A percentile compares a stretch with the other conserved stretches of the same genome.
phyloP scores from a whole-genome alignment of 768 basidiomycete species.

The Chlorophyllum brunneum region DNA sequence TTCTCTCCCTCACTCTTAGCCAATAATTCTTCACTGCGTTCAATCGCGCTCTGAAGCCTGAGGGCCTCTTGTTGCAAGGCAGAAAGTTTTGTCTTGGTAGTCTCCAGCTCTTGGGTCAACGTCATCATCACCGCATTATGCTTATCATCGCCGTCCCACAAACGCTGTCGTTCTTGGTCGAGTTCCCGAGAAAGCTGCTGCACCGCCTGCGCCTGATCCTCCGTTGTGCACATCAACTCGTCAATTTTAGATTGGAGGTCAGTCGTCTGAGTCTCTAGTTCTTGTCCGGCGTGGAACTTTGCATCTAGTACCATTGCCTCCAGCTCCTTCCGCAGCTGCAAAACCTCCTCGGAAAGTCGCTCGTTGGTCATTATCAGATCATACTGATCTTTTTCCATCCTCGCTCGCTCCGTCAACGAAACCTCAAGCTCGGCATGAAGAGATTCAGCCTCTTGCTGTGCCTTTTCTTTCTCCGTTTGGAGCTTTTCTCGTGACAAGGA shows the following conservation, averaged over 20 bases:
- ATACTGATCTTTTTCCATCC: neutral
- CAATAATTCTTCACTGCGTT: slow-evolving; percentile 33
- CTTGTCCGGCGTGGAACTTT: slow-evolving; percentile 20
- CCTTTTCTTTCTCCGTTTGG: slow-evolving; percentile 17
- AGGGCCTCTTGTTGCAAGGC: slow-evolving; percentile 34
- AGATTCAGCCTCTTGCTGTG: neutral
- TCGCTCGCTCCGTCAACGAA: neutral
- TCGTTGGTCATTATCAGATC: neutral
- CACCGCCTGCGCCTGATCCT: slow-evolving; percentile 33
- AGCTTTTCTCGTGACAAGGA: slow-evolving; percentile 13
- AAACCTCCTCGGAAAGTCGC: slow-evolving; percentile 17
- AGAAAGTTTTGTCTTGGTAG: slow-evolving; percentile 29
- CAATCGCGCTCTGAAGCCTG: slow-evolving; percentile 34
- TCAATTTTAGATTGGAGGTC: slow-evolving; percentile 33
- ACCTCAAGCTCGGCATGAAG: neutral
- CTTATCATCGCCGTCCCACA: slow-evolving; percentile 26
- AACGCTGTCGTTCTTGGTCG: slow-evolving; percentile 32
- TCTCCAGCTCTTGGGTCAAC: slow-evolving; percentile 21
- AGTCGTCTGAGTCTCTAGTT: slow-evolving; percentile 31
- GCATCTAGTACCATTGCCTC: slow-evolving; percentile 28
- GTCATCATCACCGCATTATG: slow-evolving; percentile 29
- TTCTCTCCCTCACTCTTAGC: slow-evolving; percentile 47
- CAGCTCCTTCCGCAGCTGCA: slow-evolving; percentile 23
- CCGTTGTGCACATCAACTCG: slow-evolving; percentile 32
- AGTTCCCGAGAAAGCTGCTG: slow-evolving; percentile 35